Conservation (phyloP, 2,329 filamentous ascomycete species). For the Paraconiothyrium brasiliense region DNA sequence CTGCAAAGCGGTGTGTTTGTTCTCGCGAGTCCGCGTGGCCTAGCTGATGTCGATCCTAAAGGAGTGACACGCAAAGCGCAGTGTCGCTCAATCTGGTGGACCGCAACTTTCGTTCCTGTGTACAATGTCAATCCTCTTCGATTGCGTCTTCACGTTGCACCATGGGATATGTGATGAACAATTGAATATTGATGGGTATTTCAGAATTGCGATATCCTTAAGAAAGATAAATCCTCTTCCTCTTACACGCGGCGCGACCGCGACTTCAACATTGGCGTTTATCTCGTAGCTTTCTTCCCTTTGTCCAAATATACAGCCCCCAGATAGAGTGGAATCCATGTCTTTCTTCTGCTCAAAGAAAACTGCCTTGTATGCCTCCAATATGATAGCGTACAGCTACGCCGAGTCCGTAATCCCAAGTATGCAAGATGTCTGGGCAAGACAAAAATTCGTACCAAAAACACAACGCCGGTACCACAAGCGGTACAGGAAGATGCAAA, state of each 20-base stretch:
- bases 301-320: conserved; percentile 8
- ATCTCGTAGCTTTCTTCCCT: not conserved
- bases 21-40: not conserved
- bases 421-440: conserved; percentile 11
- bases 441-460: conserved; percentile 11
- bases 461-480: conserved; percentile 18
- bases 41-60: not conserved
- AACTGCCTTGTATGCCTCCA: not conserved
- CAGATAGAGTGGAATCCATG: conserved; percentile 4
- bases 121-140: not conserved
- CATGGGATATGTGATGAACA: conserved; percentile 1
- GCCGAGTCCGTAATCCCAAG: conserved; percentile 3
- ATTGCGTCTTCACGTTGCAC: not conserved
- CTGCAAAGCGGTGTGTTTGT: not conserved
- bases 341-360: not conserved
- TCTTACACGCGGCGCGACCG: conserved; percentile 6
- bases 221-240: not conserved
- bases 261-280: not conserved
- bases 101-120: not conserved
- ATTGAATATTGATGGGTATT: conserved; percentile 17
- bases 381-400: not conserved
- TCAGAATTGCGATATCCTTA: conserved; percentile 9
- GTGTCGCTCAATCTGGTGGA: not conserved
- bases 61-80: not conserved
- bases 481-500: conserved; percentile 19